Evolutionary conservation across 768 basidiomycete species (phyloP).

Genomic region (Amanita fuliginea): DNA sequence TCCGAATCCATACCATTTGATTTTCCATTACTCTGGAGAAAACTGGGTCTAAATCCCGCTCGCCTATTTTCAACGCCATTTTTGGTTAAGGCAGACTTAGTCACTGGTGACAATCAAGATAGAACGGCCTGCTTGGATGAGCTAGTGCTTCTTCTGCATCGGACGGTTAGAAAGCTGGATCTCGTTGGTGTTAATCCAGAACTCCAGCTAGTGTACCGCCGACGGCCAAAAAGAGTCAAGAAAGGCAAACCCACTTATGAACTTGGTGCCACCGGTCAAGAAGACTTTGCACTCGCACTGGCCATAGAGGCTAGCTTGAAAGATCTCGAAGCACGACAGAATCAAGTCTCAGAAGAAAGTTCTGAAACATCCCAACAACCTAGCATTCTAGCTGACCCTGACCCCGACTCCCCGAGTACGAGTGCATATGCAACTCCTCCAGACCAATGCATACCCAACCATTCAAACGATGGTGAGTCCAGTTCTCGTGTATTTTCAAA

Average conservation of each 20-base stretch:
- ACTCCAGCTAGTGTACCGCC: conserved; percentile 43
- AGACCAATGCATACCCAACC: neutral
- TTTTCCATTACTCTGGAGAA: conserved; percentile 42
- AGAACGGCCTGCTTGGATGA: conserved; percentile 26
- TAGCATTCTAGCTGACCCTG: neutral
- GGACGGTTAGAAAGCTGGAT: conserved; percentile 16
- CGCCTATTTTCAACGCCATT: conserved; percentile 41
- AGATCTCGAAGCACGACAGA: conserved; percentile 9
- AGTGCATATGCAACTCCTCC: neutral
- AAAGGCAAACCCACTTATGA: conserved; percentile 11
- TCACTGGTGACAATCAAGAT: conserved; percentile 12
- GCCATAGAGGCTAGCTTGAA: conserved; percentile 37
- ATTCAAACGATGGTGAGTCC: neutral
- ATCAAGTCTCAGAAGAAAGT: conserved; percentile 3
- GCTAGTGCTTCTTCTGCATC: conserved; percentile 21
- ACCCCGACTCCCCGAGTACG: neutral
- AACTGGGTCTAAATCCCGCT: conserved; percentile 29
- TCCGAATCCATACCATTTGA: conserved; percentile 33
- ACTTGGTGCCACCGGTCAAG: conserved; percentile 12
- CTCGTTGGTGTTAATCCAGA: conserved; percentile 24
- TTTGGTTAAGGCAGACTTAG: conserved; percentile 27
- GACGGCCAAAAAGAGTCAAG: conserved; percentile 17
- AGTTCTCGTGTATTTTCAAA: neutral
- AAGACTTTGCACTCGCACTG: conserved; percentile 30
- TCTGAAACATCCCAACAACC: neutral